Conservation (phyloP, 139 green algal genomes). For the Chlamydomonas asymmetrica region DNA sequence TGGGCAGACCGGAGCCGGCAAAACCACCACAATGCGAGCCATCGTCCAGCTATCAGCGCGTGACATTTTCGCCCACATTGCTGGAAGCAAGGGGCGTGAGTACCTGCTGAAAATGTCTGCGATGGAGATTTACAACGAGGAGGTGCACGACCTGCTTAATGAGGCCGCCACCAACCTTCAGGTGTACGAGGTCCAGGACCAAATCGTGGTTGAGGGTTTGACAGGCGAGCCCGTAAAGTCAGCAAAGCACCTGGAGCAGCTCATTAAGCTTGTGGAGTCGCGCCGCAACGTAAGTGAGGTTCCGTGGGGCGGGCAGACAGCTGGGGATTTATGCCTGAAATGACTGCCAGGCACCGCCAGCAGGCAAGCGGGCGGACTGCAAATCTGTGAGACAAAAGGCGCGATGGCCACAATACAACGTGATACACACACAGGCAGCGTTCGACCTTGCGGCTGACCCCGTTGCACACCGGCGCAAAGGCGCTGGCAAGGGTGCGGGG, state of each 20-base stretch:
- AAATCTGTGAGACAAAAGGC: too few relatives aligned
- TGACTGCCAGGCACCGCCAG: too few relatives aligned
- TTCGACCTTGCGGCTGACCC: too few relatives aligned
- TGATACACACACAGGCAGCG: too few relatives aligned
- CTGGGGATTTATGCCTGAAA: too few relatives aligned
- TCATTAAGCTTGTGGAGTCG: slow-evolving; percentile 50
- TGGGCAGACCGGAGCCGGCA: slow-evolving; percentile 64
- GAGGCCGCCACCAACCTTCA: slow-evolving; percentile 35
- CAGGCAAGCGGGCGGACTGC: too few relatives aligned
- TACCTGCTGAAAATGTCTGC: slow-evolving; percentile 52
- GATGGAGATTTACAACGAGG: slow-evolving; percentile 77
- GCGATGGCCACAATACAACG: too few relatives aligned
- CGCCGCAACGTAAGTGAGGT: slow-evolving; percentile 44
- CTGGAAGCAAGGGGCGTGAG: slow-evolving; percentile 18
- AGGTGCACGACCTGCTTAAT: slow-evolving; percentile 52
- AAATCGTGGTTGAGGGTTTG: slow-evolving; percentile 53
- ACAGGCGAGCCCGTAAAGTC: slow-evolving; percentile 45
- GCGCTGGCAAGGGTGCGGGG: too few relatives aligned
- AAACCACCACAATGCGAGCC: slow-evolving; percentile 61
- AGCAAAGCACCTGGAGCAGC: slow-evolving; percentile 46
- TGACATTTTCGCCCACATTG: slow-evolving; percentile 57
- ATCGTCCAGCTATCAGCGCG: slow-evolving; percentile 41
- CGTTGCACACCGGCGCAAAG: too few relatives aligned
- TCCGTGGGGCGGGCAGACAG: too few relatives aligned
- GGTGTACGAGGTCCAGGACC: slow-evolving; percentile 52